Base-by-base conservation (phyloP, 1,139 yeast genomes). In the Lodderomyces parapsilosis region DNA sequence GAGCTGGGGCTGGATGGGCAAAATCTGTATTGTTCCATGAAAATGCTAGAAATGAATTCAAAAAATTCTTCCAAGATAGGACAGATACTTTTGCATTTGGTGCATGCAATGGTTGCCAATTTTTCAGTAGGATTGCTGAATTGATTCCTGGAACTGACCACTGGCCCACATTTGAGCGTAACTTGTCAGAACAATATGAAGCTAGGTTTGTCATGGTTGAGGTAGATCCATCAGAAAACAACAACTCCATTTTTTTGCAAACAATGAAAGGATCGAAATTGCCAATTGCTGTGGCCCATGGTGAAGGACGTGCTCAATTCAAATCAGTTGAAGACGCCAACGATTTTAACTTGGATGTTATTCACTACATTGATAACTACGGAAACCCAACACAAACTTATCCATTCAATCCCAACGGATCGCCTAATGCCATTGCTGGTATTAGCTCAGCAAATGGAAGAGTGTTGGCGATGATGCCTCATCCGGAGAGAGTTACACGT, bases 1-100 rank as follows among this genome's bases (percentile, higher is more conserved):
- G 99, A 53, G 99, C 99, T 24, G 99, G 97, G 62, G 89, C 94
- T 42, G 99, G 99, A 47, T 94, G 99, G 99, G 99, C 99, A 48
- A 91, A 90, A 62, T 88, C 96, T 15, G 96, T 93, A n/a, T 70
- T 94, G 53, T 90, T 83, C 76, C 86, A 93, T 60, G 88, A 82
- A 30, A 74, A 71, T 43, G 86, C 94, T 38, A 82, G 94, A 60
- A 61, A 75, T 31, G 91, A 88, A 67, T 94, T 94, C 65, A 66
- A 73, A 54, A 76, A 69, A 43, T 93, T 93, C 64, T 93, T 94
- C 80, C 83, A 83, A 57, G 86, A 82, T 45, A 84, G 99, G 66
- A 69, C 72, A 19, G 96, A 93, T 59, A 93, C 99, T 1, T 94
- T 94, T 72, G 96, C 98, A n/a, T 82, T 93, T 57, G 99, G 99